Base-by-base conservation (phyloP, 2,329 filamentous ascomycete species). In the Neonectria punicea region DNA sequence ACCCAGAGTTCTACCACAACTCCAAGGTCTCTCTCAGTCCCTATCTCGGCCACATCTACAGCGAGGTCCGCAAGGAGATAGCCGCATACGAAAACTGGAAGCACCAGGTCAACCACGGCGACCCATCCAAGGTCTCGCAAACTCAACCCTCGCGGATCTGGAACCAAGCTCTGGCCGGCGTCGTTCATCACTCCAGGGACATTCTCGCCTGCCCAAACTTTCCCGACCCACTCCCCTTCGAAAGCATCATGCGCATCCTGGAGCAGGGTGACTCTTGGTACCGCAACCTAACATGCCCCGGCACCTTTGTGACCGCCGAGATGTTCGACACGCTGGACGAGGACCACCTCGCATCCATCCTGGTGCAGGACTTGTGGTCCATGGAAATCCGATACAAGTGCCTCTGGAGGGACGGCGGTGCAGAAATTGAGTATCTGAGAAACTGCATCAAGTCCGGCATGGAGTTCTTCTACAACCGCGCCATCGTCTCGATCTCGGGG, bases 201-300 rank as follows among this genome's bases (percentile, higher is more conserved):
- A 10, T 54, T 11, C 7, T 28, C 13, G 32, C 20, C 5, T 2
- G 7, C 28, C 18, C 11, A 0, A 10, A 3, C 10, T 14, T 13
- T 32, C 53, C 36, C 5, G 59, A 62, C 8, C 59, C 46, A 4
- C 20, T 54, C 5, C 22, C 61, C 1, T 54, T 63, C 20, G 61
- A 63, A 20, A 53, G 34, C 36, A 54, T 63, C n/a, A 53, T 63
- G 13, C 43, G 22, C 16, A 63, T 63, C 50, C 28, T 63, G 13
- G 49, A 47, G 13, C n/a, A 63, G 8, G 22, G 54, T 8, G 5
- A 39, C 4, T 8, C 25, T 13, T 30, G 39, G 6, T 30, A 41
- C 20, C 22, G 5, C 14, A 25, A 46, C 30, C 16, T 25, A 5
- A 1, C 11, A 4, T 5, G 10, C 7, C 30, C 54, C 2, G 49